Evolutionary conservation across 1,139 yeast genomes (phyloP).

Genomic region (Yamadazyma atmosphaerica): DNA sequence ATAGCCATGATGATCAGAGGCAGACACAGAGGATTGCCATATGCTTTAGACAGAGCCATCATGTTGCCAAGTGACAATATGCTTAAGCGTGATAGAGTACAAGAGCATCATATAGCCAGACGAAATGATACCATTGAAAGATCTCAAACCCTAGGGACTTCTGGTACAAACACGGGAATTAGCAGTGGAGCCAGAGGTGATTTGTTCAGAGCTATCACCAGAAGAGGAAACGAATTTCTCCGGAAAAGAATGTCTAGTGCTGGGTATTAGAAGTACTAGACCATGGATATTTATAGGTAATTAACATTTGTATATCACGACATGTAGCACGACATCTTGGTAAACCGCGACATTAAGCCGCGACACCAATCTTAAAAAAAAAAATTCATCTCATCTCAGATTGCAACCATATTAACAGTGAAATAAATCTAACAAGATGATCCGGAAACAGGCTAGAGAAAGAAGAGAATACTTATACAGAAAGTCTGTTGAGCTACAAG

Average conservation of each 20-base stretch:
- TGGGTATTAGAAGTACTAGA: not conserved
- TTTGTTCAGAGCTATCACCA: constrained; percentile 14
- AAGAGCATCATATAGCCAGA: constrained; percentile 55
- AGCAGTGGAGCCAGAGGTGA: constrained; percentile 7
- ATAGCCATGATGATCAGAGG: constrained; percentile 93
- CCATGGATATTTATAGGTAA: not conserved
- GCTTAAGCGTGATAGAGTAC: constrained; percentile 65
- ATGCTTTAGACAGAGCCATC: constrained; percentile 90
- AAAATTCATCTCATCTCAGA: not conserved
- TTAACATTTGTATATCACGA: too few relatives aligned
- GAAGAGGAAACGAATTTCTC: constrained; percentile 16
- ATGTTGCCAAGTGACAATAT: constrained; percentile 77
- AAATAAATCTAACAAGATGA: constrained; percentile 46
- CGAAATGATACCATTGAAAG: constrained; percentile 34
- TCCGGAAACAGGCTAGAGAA: constrained; percentile 92
- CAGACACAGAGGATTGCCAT: constrained; percentile 95
- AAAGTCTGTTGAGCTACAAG: constrained; percentile 87
- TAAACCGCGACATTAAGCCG: constrained; percentile 1
- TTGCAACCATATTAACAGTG: not conserved
- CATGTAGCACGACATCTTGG: not conserved
- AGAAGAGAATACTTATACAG: constrained; percentile 90
- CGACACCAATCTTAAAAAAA: not conserved
- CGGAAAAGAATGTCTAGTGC: constrained; percentile 8
- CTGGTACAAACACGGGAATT: constrained; percentile 4
- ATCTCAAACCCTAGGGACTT: constrained; percentile 16